Evolutionary conservation across 139 green algal genomes (phyloP).

Genomic region (Picocystis salinarum): DNA sequence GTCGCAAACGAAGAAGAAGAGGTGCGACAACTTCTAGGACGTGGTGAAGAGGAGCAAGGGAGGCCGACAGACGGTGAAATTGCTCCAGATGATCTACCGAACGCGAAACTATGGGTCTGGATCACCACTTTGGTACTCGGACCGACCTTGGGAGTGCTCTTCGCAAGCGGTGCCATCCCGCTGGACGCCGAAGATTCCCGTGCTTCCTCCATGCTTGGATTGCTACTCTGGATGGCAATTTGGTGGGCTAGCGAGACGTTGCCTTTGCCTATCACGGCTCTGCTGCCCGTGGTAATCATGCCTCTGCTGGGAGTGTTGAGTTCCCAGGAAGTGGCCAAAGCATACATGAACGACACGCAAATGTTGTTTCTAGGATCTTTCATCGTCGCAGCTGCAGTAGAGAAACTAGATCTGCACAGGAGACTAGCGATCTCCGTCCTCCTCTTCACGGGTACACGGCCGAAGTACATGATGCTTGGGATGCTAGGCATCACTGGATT

Average conservation of each 20-base stretch:
- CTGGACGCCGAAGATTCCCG: too few species aligned
- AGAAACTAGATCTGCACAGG: constrained; percentile 9
- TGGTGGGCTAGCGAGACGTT: constrained; percentile 11
- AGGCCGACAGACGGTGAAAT: too few species aligned
- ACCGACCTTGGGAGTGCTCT: too few species aligned
- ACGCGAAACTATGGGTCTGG: too few species aligned
- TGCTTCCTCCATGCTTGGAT: constrained; percentile 6
- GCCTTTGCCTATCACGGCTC: constrained; percentile 11
- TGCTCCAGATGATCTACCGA: too few species aligned
- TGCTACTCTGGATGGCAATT: constrained; percentile 13
- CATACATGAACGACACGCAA: constrained; percentile 10
- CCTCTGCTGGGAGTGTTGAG: constrained; percentile 7
- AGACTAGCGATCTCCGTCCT: constrained; percentile 6
- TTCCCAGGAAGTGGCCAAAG: constrained; percentile 4
- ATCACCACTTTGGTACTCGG: too few species aligned
- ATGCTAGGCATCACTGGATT: constrained; percentile 5
- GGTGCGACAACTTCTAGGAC: too few species aligned
- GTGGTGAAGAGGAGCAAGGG: too few species aligned
- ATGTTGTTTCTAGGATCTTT: constrained; percentile 12
- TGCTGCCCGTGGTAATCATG: constrained; percentile 6
- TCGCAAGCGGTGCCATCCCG: too few species aligned
- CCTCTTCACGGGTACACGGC: constrained; percentile 7
- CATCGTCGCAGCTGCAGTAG: constrained; percentile 8
- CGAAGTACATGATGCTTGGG: constrained; percentile 4
- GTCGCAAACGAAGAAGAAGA: too few species aligned